Percentiles rank a stretch among this genome's conserved stretches.
phyloP scores from a whole-genome alignment of 2,329 filamentous ascomycete genomes.

The Rasamsonia emersonii region DNA sequence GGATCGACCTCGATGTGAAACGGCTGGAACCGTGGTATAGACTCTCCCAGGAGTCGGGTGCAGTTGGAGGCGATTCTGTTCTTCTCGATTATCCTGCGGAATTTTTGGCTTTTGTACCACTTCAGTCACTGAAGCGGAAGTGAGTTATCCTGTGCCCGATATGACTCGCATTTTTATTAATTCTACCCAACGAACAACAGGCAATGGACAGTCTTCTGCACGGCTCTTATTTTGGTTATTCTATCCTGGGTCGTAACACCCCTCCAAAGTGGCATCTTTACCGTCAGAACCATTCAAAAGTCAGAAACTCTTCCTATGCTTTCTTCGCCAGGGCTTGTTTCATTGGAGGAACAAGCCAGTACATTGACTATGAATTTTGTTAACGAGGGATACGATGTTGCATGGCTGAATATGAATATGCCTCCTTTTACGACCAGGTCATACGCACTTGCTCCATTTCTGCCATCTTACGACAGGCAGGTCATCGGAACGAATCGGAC shows the following conservation, averaged over 20 bases:
- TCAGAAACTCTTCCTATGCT: conserved; percentile 6
- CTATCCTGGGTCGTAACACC: conserved; percentile 51
- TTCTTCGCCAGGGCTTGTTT: conserved; percentile 16
- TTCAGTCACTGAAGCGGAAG: conserved; percentile 28
- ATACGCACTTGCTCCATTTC: conserved; percentile 10
- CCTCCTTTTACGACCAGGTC: conserved; percentile 5
- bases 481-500: conserved; percentile 4
- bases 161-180: conserved; percentile 4
- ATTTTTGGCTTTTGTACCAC: conserved; percentile 37
- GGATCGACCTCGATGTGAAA: conserved; percentile 53
- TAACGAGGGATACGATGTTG: conserved; percentile 36
- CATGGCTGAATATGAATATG: conserved; percentile 24
- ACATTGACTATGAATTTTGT: conserved; percentile 30
- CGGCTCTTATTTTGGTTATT: conserved; percentile 40
- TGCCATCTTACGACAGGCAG: not conserved
- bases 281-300: conserved; percentile 23
- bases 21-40: conserved; percentile 54
- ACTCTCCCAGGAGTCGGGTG: conserved; percentile 41
- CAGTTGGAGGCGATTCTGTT: conserved; percentile 37
- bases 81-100: conserved; percentile 49
- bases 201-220: conserved; percentile 47
- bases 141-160: conserved; percentile 7
- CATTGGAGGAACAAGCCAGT: conserved; percentile 20
- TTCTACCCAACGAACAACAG: conserved; percentile 26
- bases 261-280: conserved; percentile 48